These are phyloP conservation scores for Carex littledalei DNA, from an alignment of 176 grass and related monocot genomes.

Conservation along the genomic window DNA sequence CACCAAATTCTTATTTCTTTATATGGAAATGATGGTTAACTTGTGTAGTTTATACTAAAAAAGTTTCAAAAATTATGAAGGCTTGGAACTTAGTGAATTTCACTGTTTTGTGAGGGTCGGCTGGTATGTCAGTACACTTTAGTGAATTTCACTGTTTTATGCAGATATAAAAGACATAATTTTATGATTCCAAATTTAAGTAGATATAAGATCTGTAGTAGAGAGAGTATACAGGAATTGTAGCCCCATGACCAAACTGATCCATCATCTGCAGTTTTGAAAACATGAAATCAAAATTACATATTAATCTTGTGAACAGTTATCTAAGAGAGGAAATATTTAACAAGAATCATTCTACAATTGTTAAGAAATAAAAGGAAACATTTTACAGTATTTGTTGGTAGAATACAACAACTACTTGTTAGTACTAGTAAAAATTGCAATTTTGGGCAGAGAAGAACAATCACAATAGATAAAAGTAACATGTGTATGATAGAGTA, in stretches of 20 bases:
- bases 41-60: too few species aligned
- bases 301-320: neutral
- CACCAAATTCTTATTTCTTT: too few species aligned
- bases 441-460: neutral
- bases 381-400: neutral
- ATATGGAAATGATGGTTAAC: too few species aligned
- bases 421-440: neutral
- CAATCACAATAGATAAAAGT: neutral
- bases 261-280: slow-evolving; percentile 71
- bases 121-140: too few species aligned
- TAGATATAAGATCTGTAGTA: neutral
- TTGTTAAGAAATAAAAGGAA: neutral
- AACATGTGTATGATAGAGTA: neutral
- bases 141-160: too few species aligned
- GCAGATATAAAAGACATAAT: neutral
- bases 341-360: neutral
- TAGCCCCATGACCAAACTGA: slow-evolving; percentile 99
- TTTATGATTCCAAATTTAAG: neutral
- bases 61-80: too few species aligned
- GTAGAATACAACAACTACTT: neutral
- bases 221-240: slow-evolving; percentile 91
- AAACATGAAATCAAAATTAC: neutral
- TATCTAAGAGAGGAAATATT: neutral
- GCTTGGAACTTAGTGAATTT: too few species aligned
- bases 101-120: too few species aligned